These are phyloP conservation scores for Sporobolus alterniflorus DNA, from an alignment of 202 grass and related monocot genomes.

Conservation along the genomic window DNA sequence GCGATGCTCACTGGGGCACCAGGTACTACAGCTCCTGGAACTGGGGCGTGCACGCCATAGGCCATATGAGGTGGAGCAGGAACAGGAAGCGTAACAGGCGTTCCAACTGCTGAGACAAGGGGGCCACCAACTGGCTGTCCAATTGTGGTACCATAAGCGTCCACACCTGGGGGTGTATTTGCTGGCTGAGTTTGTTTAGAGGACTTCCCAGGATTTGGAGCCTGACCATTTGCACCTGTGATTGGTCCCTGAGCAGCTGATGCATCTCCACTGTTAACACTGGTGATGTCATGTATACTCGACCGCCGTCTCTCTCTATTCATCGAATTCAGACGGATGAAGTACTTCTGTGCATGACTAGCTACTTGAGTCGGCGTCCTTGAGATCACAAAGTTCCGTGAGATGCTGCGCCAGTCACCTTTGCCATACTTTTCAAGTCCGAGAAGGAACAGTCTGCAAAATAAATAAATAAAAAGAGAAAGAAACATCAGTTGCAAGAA, in stretches of 20 bases:
- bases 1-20: constrained; percentile 65
- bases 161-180: constrained; percentile 39
- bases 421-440: constrained; percentile 98
- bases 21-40: constrained; percentile 63
- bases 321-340: constrained; percentile 93
- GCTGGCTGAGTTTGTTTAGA: constrained; percentile 58
- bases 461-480: constrained; percentile 10
- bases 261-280: constrained; percentile 59
- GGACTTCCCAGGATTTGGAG: constrained; percentile 55
- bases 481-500: constrained; percentile 11
- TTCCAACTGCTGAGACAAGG: constrained; percentile 80
- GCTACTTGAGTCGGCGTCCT: constrained; percentile 97
- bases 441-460: constrained; percentile 87
- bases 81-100: constrained; percentile 70
- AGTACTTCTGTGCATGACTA: constrained; percentile 97
- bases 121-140: constrained; percentile 86
- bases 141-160: constrained; percentile 75
- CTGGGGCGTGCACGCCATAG: constrained; percentile 57
- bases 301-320: constrained; percentile 93
- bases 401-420: constrained; percentile 99
- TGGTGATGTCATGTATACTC: constrained; percentile 99
- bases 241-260: constrained; percentile 64
- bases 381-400: constrained; percentile 97
- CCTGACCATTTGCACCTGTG: constrained; percentile 64
- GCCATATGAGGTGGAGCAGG: constrained; percentile 75